Conservation (phyloP, 441 rosid genomes). For the Adansonia grandidieri region DNA sequence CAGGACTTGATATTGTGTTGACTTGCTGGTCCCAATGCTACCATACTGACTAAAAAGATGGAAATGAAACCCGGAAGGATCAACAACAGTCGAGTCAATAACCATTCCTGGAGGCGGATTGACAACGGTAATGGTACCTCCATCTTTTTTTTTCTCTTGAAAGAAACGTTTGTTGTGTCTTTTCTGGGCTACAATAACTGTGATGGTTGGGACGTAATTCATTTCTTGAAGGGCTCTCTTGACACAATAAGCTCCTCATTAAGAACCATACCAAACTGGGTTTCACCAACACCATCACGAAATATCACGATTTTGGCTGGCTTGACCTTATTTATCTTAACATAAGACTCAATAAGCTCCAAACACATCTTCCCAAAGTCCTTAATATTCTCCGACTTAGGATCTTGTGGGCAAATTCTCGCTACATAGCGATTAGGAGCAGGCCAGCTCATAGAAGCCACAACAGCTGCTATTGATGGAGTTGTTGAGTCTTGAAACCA, state of each 20-base stretch:
- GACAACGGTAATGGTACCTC: conserved; percentile 34
- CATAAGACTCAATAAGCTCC: conserved; percentile 53
- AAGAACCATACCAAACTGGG: conserved; percentile 87
- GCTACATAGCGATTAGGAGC: conserved; percentile 75
- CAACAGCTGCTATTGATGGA: conserved; percentile 87
- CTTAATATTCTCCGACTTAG: conserved; percentile 57
- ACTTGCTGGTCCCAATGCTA: conserved; percentile 79
- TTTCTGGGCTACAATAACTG: conserved; percentile 76
- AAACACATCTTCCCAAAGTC: conserved; percentile 64
- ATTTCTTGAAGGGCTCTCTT: conserved; percentile 44
- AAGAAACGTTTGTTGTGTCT: conserved; percentile 85
- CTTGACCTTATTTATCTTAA: conserved; percentile 37
- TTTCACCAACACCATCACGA: conserved; percentile 87
- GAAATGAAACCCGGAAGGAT: conserved; percentile 75
- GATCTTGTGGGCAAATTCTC: conserved; percentile 59
- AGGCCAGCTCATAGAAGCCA: conserved; percentile 77
- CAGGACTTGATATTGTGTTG: conserved; percentile 71
- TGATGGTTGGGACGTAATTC: conserved; percentile 57
- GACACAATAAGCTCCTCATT: conserved; percentile 62
- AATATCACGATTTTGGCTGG: conserved; percentile 69
- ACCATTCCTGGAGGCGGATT: conserved; percentile 81
- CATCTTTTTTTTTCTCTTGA: conserved; percentile 41
- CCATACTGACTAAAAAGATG: conserved; percentile 81
- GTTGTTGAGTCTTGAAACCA: conserved; percentile 36
- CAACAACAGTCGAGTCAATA: conserved; percentile 66